Conservation (phyloP, 2,329 filamentous ascomycete genomes). For the Myriangium duriaei region DNA sequence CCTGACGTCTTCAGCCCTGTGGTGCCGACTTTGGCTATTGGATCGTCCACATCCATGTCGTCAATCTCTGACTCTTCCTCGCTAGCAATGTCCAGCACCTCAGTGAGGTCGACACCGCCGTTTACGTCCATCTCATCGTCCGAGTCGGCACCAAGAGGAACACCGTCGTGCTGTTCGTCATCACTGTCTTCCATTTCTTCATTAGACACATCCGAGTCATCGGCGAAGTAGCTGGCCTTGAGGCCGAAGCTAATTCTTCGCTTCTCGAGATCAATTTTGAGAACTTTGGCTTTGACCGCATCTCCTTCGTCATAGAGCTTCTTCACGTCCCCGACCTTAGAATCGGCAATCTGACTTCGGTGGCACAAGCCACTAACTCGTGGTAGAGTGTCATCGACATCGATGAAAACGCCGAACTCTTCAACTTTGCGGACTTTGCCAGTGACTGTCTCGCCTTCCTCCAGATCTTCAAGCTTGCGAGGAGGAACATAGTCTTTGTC, state of each 20-base stretch:
- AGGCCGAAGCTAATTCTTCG: constrained; percentile 78
- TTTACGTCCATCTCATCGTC: constrained; percentile 27
- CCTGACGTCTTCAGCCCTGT: constrained; percentile 54
- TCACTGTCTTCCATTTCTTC: constrained; percentile 31
- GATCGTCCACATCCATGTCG: constrained; percentile 28
- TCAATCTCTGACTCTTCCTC: constrained; percentile 41
- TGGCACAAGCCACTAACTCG: constrained; percentile 93
- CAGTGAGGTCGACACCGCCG: constrained; percentile 31
- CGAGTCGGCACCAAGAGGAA: constrained; percentile 22
- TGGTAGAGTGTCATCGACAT: constrained; percentile 64
- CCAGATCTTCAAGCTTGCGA: constrained; percentile 63
- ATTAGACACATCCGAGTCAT: constrained; percentile 36
- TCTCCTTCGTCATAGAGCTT: constrained; percentile 87
- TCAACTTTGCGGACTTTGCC: constrained; percentile 89
- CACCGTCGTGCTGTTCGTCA: constrained; percentile 28
- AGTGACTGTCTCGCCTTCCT: constrained; percentile 68
- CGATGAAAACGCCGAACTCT: constrained; percentile 88
- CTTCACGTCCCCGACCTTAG: constrained; percentile 66
- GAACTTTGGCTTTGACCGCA: constrained; percentile 78
- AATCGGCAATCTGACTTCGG: constrained; percentile 80
- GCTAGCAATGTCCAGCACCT: constrained; percentile 27
- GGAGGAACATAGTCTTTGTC: constrained; percentile 66
- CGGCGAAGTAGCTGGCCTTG: constrained; percentile 81
- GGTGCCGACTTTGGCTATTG: constrained; percentile 18
- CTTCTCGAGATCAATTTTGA: constrained; percentile 63